phyloP scores from a whole-genome alignment of 805 yeast genomes.

The Hanseniaspora hatyaiensis region DNA sequence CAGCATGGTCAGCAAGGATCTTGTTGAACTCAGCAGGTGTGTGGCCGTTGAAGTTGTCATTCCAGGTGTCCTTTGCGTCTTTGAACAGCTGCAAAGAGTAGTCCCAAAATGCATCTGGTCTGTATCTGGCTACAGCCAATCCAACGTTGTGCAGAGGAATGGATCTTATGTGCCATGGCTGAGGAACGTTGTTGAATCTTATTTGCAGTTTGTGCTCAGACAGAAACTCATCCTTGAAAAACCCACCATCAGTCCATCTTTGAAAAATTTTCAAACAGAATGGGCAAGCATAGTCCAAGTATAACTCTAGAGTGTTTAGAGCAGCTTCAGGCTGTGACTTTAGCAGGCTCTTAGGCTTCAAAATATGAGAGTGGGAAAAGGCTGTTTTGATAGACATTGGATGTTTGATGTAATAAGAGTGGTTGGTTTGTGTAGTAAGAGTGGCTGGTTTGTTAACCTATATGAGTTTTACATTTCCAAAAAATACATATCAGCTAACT shows the following conservation, averaged over 20 bases:
- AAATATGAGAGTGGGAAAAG: slow-evolving; percentile 8
- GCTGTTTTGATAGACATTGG: slow-evolving; percentile 15
- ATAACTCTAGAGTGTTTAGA: slow-evolving; percentile 44
- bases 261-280: slow-evolving; percentile 54
- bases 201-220: slow-evolving; percentile 45
- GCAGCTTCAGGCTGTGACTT: slow-evolving; percentile 7
- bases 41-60: slow-evolving; percentile 47
- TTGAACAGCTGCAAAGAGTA: slow-evolving; percentile 47
- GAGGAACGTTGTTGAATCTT: slow-evolving; percentile 61
- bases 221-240: slow-evolving; percentile 40
- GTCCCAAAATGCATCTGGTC: slow-evolving; percentile 45
- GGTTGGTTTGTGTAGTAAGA: neutral
- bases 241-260: slow-evolving; percentile 41
- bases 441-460: neutral
- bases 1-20: slow-evolving; percentile 41
- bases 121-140: slow-evolving; percentile 51
- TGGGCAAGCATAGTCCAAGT: slow-evolving; percentile 68
- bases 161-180: slow-evolving; percentile 83
- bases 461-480: too few relatives aligned
- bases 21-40: slow-evolving; percentile 46
- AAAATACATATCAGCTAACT: too few relatives aligned
- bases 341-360: slow-evolving; percentile 6
- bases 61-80: slow-evolving; percentile 39
- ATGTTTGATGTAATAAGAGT: neutral
- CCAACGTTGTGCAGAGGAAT: slow-evolving; percentile 58